phyloP scores from a whole-genome alignment of 805 yeast genomes.

The Candida awuae region DNA sequence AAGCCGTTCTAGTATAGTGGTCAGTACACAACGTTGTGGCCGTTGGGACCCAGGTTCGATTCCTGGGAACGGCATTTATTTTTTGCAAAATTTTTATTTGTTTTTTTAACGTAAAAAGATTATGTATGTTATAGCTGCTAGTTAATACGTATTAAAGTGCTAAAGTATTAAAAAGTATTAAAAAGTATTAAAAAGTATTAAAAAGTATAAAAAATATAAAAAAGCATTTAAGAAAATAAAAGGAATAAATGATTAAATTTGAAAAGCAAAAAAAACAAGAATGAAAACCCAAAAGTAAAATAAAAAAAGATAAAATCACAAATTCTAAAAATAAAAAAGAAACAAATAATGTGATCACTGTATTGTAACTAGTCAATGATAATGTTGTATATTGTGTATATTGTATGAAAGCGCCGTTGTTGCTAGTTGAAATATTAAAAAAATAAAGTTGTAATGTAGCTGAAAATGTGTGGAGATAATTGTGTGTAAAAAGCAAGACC shows the following conservation, averaged over 20 bases:
- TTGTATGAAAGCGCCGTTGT: no score
- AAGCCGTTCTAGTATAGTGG: slow-evolving; percentile 24
- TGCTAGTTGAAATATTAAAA: no score
- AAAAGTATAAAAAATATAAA: neutral
- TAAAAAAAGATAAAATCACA: neutral
- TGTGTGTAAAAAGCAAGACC: neutral
- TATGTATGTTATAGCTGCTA: no score
- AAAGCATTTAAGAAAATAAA: neutral
- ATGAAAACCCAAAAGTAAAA: neutral
- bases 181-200: neutral
- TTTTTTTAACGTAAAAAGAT: no score
- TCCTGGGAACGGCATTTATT: slow-evolving; percentile 20
- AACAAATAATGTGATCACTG: neutral
- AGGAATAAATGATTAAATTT: neutral
- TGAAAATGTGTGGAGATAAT: neutral
- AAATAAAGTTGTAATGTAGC: neutral
- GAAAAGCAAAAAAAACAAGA: neutral
- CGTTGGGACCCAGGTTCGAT: slow-evolving; percentile 23
- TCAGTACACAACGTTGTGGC: slow-evolving; percentile 23
- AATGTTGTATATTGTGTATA: neutral
- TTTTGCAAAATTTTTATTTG: no score
- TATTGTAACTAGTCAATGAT: no score
- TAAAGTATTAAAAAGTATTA: no score
- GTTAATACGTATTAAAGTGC: no score
- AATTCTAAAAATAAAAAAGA: neutral